A percentile compares a stretch with the other conserved stretches of the same genome.
These are phyloP conservation scores for Aureobasidium lini DNA, from an alignment of 2,329 filamentous ascomycete genomes.

Conservation along the genomic window DNA sequence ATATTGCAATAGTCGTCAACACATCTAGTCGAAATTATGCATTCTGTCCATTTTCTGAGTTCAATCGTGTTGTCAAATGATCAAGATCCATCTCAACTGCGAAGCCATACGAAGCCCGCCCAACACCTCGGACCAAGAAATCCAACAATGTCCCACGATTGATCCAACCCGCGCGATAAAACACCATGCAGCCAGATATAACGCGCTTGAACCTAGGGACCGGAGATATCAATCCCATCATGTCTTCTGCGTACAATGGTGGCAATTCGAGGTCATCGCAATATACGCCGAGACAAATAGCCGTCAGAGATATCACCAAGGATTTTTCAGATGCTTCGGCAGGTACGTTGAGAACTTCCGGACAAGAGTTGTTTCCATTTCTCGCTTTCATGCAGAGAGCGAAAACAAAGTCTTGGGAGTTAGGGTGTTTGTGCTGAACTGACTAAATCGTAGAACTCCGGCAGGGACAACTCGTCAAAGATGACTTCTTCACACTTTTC, in stretches of 20 bases:
- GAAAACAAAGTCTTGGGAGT: neutral
- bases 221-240: neutral
- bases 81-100: neutral
- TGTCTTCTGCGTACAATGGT: neutral
- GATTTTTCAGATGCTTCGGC: slow-evolving; percentile 27
- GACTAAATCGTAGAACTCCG: slow-evolving; percentile 41
- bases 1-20: no score
- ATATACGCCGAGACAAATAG: neutral
- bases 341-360: slow-evolving; percentile 15
- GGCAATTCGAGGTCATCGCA: neutral
- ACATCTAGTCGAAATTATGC: no score
- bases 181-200: slow-evolving; percentile 7
- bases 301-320: slow-evolving; percentile 27
- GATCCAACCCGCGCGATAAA: neutral
- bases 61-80: no score
- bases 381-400: neutral
- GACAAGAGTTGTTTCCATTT: neutral
- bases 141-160: neutral
- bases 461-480: slow-evolving; percentile 81
- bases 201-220: slow-evolving; percentile 1
- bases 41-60: neutral
- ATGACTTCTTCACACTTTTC: slow-evolving; percentile 89
- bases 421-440: neutral
- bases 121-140: neutral
- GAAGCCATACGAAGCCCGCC: neutral